Conservation (phyloP, 2,329 filamentous ascomycete genomes). For the Diaporthe humulicola region DNA sequence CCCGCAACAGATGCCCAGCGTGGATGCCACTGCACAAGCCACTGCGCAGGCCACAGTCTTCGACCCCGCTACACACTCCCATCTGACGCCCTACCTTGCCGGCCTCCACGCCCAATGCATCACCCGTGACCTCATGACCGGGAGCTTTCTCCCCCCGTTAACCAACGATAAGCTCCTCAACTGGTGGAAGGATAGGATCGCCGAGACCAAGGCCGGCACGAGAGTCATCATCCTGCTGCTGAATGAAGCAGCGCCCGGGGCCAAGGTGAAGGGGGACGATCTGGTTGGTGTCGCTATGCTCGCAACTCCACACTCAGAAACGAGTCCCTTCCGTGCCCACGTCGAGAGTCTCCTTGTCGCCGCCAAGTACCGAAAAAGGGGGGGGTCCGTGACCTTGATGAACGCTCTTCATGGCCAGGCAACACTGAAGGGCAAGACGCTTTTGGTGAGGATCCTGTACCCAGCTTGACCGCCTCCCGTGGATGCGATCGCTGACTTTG, state of each 20-base stretch:
- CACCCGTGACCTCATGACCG: slow-evolving; percentile 67
- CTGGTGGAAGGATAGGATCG: slow-evolving; percentile 69
- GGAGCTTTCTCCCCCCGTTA: slow-evolving; percentile 71
- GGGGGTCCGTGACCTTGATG: slow-evolving; percentile 67
- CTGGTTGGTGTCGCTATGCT: slow-evolving; percentile 71
- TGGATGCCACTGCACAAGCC: not conserved
- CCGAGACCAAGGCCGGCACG: slow-evolving; percentile 58
- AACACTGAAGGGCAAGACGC: slow-evolving; percentile 58
- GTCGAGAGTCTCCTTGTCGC: slow-evolving; percentile 72
- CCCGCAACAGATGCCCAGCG: not conserved
- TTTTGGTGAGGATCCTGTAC: slow-evolving; percentile 61
- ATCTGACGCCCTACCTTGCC: slow-evolving; percentile 69
- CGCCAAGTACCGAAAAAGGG: slow-evolving; percentile 62
- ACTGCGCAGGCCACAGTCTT: slow-evolving; percentile 54
- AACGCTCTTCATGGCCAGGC: slow-evolving; percentile 68
- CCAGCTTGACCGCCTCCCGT: not conserved
- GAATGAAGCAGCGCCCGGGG: slow-evolving; percentile 49
- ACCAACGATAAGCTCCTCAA: slow-evolving; percentile 66
- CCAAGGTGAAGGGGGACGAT: slow-evolving; percentile 56
- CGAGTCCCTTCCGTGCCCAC: slow-evolving; percentile 65
- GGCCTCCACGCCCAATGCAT: slow-evolving; percentile 72
- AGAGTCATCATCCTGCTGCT: slow-evolving; percentile 68
- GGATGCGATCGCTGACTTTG: not conserved
- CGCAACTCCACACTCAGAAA: slow-evolving; percentile 64
- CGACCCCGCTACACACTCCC: slow-evolving; percentile 58